Conservation (phyloP, 202 grass and related monocot species). For the Panicum hallii region DNA sequence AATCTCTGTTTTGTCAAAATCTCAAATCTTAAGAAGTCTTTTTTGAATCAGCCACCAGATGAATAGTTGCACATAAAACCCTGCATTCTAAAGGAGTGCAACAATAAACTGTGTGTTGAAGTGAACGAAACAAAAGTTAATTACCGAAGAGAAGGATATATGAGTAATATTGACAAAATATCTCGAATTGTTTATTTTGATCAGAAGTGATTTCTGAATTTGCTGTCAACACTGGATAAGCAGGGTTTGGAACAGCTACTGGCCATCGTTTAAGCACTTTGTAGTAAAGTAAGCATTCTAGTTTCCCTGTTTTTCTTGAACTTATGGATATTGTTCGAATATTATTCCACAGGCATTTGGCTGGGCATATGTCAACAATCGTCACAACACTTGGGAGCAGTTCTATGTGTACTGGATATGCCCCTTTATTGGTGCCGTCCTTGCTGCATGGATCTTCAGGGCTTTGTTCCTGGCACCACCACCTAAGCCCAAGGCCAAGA, state of each 20-base stretch:
- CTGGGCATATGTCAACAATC: slow-evolving; percentile 91
- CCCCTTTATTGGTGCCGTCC: slow-evolving; percentile 82
- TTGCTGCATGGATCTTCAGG: slow-evolving; percentile 81
- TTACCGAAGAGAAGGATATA: not conserved
- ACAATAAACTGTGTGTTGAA: not conserved
- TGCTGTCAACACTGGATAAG: not conserved
- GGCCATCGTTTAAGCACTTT: not conserved
- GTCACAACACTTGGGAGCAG: slow-evolving; percentile 92
- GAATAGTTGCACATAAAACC: not conserved
- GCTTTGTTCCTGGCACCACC: slow-evolving; percentile 53
- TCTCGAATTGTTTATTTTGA: not conserved
- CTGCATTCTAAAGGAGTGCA: not conserved
- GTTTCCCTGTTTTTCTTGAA: not conserved
- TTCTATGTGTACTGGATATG: slow-evolving; percentile 99
- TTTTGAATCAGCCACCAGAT: not conserved
- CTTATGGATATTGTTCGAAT: slow-evolving; percentile 12
- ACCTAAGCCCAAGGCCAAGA: slow-evolving; percentile 77
- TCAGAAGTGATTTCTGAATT: not conserved
- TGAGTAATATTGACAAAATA: not conserved
- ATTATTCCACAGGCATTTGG: slow-evolving; percentile 78
- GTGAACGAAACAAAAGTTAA: not conserved
- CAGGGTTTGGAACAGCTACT: not conserved
- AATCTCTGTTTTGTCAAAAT: not conserved
- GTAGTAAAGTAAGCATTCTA: not conserved
- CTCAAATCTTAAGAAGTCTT: not conserved